Percentiles rank a stretch among this genome's conserved stretches.
Evolutionary conservation across 2,329 filamentous ascomycete species (phyloP).

Genomic region (Trichocomaceae sp.): DNA sequence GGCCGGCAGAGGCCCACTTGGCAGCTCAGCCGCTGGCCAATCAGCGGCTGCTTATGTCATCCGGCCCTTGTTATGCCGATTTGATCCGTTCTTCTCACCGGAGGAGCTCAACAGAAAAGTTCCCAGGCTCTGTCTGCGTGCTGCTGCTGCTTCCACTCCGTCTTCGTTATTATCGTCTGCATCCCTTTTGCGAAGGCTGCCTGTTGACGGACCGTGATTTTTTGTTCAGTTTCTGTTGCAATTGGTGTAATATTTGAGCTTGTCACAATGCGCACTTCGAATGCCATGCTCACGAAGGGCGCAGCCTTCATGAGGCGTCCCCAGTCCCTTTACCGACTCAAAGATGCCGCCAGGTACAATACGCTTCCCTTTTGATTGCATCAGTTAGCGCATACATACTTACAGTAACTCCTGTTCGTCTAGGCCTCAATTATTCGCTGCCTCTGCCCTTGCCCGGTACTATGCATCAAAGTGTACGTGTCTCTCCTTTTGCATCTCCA

Average conservation of each 20-base stretch:
- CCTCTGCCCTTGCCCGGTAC: constrained; percentile 57
- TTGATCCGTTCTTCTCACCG: constrained; percentile 33
- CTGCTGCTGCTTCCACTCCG: constrained; percentile 14
- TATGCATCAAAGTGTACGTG: constrained; percentile 63
- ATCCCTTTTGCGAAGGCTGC: constrained; percentile 17
- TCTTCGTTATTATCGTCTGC: constrained; percentile 18
- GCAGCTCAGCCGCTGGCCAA: constrained; percentile 14
- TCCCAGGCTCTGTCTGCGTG: constrained; percentile 18
- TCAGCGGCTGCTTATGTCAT: constrained; percentile 18
- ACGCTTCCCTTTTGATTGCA: neutral
- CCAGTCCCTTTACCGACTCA: constrained; percentile 39
- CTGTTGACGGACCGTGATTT: constrained; percentile 15
- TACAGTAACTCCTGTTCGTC: constrained; percentile 1
- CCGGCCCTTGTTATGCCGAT: constrained; percentile 19
- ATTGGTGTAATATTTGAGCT: constrained; percentile 48
- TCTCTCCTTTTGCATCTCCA: constrained; percentile 9
- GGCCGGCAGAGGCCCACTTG: constrained; percentile 6
- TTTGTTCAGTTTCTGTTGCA: constrained; percentile 10
- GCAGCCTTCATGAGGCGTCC: constrained; percentile 41
- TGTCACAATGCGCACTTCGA: constrained; percentile 41
- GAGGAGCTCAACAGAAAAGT: constrained; percentile 39
- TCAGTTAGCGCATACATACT: neutral
- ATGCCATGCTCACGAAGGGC: constrained; percentile 38
- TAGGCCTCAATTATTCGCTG: constrained; percentile 44
- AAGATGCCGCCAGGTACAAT: constrained; percentile 36